Evolutionary conservation across 2,329 filamentous ascomycete species (phyloP).

Genomic region (Fusarium liriodendri): DNA sequence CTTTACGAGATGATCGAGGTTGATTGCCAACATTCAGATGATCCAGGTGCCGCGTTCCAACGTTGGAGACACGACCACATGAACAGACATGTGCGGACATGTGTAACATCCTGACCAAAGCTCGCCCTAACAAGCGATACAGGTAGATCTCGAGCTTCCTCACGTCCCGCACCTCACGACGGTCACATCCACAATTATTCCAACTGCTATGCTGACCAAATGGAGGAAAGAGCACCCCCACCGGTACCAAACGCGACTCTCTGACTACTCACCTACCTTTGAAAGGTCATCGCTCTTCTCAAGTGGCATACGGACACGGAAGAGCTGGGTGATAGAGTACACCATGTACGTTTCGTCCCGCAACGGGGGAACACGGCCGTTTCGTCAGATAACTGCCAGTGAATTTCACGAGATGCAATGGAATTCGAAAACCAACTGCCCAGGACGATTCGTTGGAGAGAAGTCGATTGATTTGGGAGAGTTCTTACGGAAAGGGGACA

Average conservation of each 20-base stretch:
- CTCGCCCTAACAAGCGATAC: conserved; percentile 20
- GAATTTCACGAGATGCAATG: conserved; percentile 57
- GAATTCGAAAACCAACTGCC: conserved; percentile 42
- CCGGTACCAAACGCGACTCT: conserved; percentile 54
- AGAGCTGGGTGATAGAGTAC: conserved; percentile 57
- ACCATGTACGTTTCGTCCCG: conserved; percentile 56
- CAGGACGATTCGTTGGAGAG: conserved; percentile 51
- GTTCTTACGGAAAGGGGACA: conserved; percentile 1
- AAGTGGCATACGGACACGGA: conserved; percentile 50
- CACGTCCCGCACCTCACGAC: conserved; percentile 61
- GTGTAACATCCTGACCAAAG: not conserved
- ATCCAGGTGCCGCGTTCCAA: conserved; percentile 58
- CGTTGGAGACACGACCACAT: conserved; percentile 59
- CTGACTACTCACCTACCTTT: conserved; percentile 47
- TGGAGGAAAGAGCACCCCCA: conserved; percentile 53
- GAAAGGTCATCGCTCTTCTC: conserved; percentile 20
- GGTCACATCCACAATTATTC: conserved; percentile 55
- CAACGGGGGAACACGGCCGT: conserved; percentile 50
- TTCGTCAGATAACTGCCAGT: conserved; percentile 51
- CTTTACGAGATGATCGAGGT: conserved; percentile 61
- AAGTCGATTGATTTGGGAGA: conserved; percentile 37
- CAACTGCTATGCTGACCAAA: conserved; percentile 50
- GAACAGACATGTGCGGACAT: conserved; percentile 53
- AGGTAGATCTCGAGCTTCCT: conserved; percentile 57
- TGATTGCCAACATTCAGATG: conserved; percentile 57